Evolutionary conservation across 768 basidiomycete species (phyloP).

Genomic region (Cystofilobasidium macerans): DNA sequence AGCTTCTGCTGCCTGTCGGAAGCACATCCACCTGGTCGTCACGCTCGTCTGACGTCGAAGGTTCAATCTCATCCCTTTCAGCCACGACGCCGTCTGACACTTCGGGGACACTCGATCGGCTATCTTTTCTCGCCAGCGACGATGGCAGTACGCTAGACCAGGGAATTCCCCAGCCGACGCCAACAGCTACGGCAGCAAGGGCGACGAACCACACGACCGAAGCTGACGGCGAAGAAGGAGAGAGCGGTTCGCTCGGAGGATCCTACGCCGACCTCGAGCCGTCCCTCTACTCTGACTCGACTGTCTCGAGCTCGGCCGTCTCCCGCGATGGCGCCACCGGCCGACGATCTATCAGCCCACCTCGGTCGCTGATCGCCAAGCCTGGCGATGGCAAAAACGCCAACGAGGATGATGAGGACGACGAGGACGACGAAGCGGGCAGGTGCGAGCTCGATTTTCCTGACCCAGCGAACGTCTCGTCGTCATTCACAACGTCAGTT

Average conservation of each 20-base stretch:
- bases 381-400: no score
- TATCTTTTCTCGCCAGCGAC: no score
- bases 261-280: constrained; percentile 22
- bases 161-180: no score
- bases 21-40: not conserved
- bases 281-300: constrained; percentile 14
- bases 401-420: no score
- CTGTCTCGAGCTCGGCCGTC: not conserved
- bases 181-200: no score
- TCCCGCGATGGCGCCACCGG: not conserved
- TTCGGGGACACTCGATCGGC: no score
- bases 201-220: no score
- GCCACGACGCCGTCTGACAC: not conserved
- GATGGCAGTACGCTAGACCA: no score
- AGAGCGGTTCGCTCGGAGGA: not conserved
- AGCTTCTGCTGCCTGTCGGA: not conserved
- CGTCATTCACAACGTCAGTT: not conserved
- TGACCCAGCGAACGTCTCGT: constrained; percentile 4
- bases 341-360: not conserved
- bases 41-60: no score
- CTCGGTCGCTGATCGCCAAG: not conserved
- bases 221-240: not conserved
- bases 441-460: not conserved
- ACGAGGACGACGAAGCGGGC: no score
- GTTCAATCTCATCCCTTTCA: not conserved